phyloP scores from a whole-genome alignment of 257 asterid genomes.

The Primulina eburnea region DNA sequence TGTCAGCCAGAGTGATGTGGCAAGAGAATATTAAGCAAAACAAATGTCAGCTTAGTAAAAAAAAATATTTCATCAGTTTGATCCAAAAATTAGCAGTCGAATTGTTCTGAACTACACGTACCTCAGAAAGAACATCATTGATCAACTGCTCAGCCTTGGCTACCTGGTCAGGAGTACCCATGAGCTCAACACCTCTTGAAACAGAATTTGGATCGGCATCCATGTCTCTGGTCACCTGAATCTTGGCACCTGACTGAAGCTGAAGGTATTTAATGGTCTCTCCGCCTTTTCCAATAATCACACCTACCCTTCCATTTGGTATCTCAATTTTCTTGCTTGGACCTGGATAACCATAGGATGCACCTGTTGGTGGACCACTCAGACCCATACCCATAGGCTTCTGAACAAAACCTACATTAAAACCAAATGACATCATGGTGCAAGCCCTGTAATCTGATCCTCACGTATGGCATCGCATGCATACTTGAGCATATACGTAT shows the following conservation, averaged over 20 bases:
- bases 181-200: slow-evolving; percentile 70
- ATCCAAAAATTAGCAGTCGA: neutral
- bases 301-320: slow-evolving; percentile 89
- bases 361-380: slow-evolving; percentile 39
- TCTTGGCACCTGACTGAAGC: slow-evolving; percentile 82
- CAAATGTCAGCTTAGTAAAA: neutral
- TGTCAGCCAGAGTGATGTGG: neutral
- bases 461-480: neutral
- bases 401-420: slow-evolving; percentile 36
- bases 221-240: slow-evolving; percentile 88
- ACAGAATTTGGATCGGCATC: slow-evolving; percentile 74
- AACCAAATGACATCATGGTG: slow-evolving; percentile 2
- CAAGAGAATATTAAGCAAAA: no score
- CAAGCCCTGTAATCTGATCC: neutral
- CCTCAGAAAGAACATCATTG: slow-evolving; percentile 73
- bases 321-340: slow-evolving; percentile 65
- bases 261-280: slow-evolving; percentile 89
- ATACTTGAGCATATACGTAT: neutral
- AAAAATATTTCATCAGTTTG: neutral
- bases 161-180: slow-evolving; percentile 71
- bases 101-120: slow-evolving; percentile 16
- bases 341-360: slow-evolving; percentile 61
- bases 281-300: slow-evolving; percentile 86
- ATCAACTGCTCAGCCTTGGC: slow-evolving; percentile 74
- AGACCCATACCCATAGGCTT: slow-evolving; percentile 40